Evolutionary conservation across 2,329 filamentous ascomycete genomes (phyloP).

Genomic region (Monosporascus sp.): DNA sequence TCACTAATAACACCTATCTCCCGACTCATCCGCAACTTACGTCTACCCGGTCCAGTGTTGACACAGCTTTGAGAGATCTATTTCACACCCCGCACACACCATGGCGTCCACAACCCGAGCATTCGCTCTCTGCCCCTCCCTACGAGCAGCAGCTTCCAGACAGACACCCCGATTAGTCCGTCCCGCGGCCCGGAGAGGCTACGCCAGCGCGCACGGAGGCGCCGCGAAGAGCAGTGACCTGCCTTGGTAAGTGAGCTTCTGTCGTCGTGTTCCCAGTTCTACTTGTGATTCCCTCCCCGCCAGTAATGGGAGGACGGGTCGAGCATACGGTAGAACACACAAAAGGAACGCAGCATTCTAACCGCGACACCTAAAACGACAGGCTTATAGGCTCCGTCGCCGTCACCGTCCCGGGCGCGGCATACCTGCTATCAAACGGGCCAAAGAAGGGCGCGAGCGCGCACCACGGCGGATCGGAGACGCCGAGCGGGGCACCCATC

Average conservation of each 20-base stretch:
- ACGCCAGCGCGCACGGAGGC: conserved; percentile 7
- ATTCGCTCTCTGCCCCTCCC: conserved; percentile 11
- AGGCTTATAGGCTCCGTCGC: conserved; percentile 19
- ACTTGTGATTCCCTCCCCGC: too few species aligned
- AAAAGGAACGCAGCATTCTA: not conserved
- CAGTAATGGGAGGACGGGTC: too few species aligned
- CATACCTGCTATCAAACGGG: conserved; percentile 10
- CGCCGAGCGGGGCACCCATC: conserved; percentile 1
- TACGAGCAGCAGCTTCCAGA: conserved; percentile 9
- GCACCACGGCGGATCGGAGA: conserved; percentile 1
- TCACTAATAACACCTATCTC: too few species aligned
- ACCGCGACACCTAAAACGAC: not conserved
- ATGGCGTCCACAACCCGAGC: conserved; percentile 13
- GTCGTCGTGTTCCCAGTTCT: too few species aligned
- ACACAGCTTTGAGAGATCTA: too few species aligned
- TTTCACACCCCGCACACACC: too few species aligned
- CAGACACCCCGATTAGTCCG: conserved; percentile 1
- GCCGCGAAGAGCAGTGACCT: conserved; percentile 19
- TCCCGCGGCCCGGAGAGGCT: conserved; percentile 7
- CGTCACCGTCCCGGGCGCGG: conserved; percentile 14
- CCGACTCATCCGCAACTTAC: too few species aligned
- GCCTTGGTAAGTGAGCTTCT: conserved; percentile 21
- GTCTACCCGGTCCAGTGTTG: too few species aligned
- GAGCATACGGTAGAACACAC: not conserved
- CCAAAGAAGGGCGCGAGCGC: conserved; percentile 1